Percentiles rank a stretch among this genome's conserved stretches.
These are phyloP conservation scores for Pichia cactophila DNA, from an alignment of 1,139 yeast species.

Conservation along the genomic window DNA sequence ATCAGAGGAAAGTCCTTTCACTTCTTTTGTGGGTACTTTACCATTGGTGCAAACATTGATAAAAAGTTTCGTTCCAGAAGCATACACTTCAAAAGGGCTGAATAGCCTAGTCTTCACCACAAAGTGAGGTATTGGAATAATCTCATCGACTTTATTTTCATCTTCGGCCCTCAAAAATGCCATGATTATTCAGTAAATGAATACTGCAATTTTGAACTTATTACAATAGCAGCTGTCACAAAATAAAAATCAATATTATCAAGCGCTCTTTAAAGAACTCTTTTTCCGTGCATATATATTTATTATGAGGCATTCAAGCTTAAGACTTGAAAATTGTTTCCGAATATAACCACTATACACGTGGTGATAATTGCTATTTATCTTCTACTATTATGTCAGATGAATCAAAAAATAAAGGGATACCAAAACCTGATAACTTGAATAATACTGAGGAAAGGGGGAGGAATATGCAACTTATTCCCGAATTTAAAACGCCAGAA, in stretches of 20 bases:
- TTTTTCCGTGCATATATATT: not conserved
- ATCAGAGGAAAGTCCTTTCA: conserved; percentile 17
- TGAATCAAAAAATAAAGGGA: not conserved
- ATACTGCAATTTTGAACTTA: not conserved
- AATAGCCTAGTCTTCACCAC: conserved; percentile 55
- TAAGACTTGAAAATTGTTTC: too few species aligned
- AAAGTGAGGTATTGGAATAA: conserved; percentile 51
- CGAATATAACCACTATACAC: too few species aligned
- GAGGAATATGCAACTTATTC: not conserved
- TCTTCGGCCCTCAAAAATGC: conserved; percentile 3
- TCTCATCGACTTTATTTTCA: conserved; percentile 8
- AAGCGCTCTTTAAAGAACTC: not conserved
- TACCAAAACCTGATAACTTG: too few species aligned
- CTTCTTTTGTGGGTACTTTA: conserved; percentile 47
- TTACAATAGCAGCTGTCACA: too few species aligned
- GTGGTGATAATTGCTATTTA: not conserved
- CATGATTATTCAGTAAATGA: not conserved
- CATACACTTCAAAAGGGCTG: conserved; percentile 24
- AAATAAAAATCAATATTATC: too few species aligned
- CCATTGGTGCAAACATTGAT: conserved; percentile 65
- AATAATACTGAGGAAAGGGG: not conserved
- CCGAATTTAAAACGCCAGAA: conserved; percentile 8
- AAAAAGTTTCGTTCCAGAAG: conserved; percentile 56
- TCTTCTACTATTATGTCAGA: not conserved
- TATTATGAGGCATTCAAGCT: too few species aligned